Evolutionary conservation across 495 filamentous ascomycete species (phyloP).

Genomic region (Annulohypoxylon moriforme): DNA sequence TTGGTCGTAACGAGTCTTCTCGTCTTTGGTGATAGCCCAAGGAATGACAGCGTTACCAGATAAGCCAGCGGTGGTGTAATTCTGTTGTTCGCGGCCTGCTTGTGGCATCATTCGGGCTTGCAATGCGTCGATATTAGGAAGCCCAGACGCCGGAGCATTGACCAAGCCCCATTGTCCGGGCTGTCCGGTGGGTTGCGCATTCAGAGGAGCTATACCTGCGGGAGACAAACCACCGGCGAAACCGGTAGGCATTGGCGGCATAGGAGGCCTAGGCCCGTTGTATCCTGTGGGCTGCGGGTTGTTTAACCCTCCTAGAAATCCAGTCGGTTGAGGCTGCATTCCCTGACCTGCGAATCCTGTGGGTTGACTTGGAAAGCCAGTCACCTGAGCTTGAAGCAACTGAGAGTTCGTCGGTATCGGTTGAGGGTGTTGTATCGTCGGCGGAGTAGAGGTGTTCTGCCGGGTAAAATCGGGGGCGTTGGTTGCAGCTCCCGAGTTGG

Average conservation of each 20-base stretch:
- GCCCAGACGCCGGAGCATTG: conserved; percentile 87
- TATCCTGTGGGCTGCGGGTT: conserved; percentile 70
- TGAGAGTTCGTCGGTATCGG: conserved; percentile 82
- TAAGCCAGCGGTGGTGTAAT: conserved; percentile 85
- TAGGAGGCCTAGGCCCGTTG: conserved; percentile 83
- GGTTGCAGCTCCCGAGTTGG: conserved; percentile 61
- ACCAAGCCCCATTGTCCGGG: conserved; percentile 98
- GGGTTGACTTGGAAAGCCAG: conserved; percentile 72
- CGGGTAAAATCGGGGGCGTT: conserved; percentile 85
- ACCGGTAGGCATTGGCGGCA: conserved; percentile 95
- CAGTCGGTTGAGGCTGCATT: conserved; percentile 69
- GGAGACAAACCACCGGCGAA: conserved; percentile 76
- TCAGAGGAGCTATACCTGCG: conserved; percentile 71
- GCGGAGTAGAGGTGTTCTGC: conserved; percentile 72
- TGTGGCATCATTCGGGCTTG: conserved; percentile 99
- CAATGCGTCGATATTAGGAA: conserved; percentile 93
- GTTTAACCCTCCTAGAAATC: conserved; percentile 58
- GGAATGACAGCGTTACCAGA: conserved; percentile 95
- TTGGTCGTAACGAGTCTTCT: conserved; percentile 97
- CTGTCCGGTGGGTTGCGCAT: conserved; percentile 93
- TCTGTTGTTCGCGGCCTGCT: conserved; percentile 86
- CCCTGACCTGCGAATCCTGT: conserved; percentile 58
- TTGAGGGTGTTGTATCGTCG: conserved; percentile 86
- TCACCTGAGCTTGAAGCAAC: conserved; percentile 79
- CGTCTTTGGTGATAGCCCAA: conserved; percentile 98